These are phyloP conservation scores for Globisporangium nodosum DNA, from an alignment of 352 stramenopile species.

Conservation along the genomic window DNA sequence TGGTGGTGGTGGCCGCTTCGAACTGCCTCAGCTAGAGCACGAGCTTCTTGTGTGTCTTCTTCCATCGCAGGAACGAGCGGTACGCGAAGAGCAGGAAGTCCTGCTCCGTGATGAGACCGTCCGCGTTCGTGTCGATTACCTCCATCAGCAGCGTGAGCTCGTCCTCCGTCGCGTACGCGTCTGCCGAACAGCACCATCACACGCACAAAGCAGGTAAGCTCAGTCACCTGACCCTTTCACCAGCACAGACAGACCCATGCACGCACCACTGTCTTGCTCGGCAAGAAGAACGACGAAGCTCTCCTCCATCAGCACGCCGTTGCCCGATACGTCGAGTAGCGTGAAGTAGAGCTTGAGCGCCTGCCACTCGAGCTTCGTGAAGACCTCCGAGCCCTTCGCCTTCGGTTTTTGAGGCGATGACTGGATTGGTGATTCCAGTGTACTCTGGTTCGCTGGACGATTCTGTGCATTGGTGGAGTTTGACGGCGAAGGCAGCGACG, in stretches of 20 bases:
- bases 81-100: constrained; percentile 84
- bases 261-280: constrained; percentile 75
- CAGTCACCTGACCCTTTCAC: too few species aligned
- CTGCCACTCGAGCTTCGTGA: constrained; percentile 69
- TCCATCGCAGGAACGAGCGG: constrained; percentile 60
- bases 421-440: not conserved
- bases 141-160: constrained; percentile 75
- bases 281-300: constrained; percentile 76
- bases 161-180: constrained; percentile 80
- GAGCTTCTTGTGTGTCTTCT: constrained; percentile 26
- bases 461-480: not conserved
- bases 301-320: constrained; percentile 68
- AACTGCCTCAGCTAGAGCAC: not conserved
- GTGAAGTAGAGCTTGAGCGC: constrained; percentile 72
- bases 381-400: constrained; percentile 35
- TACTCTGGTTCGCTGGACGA: not conserved
- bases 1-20: not conserved
- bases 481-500: not conserved
- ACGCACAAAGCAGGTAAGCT: not conserved
- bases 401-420: constrained; percentile 2
- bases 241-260: not conserved
- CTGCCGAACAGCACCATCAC: constrained; percentile 20
- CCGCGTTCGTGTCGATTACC: constrained; percentile 72
- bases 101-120: constrained; percentile 69
- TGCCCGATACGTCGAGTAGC: constrained; percentile 63